Base-by-base conservation (phyloP, 1,284 basidiomycete species). In the Heterobasidion irregulare region DNA sequence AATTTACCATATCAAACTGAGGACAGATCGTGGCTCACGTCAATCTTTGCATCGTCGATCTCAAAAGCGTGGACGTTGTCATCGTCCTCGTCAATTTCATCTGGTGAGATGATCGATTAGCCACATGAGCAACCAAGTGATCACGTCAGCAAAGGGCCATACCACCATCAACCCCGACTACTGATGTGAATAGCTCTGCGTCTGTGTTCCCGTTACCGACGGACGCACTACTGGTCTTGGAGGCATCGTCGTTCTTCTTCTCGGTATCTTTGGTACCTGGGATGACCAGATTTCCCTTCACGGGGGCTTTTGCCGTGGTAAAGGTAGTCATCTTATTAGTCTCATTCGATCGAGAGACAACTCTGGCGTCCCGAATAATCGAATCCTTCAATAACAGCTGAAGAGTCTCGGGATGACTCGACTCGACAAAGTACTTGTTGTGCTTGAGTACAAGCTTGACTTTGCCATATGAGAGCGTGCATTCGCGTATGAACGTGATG, bases 401-500 rank as follows among this genome's bases (percentile, higher is more conserved):
- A 19, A 98, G 76, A 18, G 92, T 94, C 57, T 96, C 93, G 2
- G 94, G 92, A 65, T 96, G 91, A 57, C 83, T 89, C 16, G 92
- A 95, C 70, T 98, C 95, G 62, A 98, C 90, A 62, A 83, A 96
- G 70, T 98, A 97, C 63, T 89, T 92, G 76, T 98, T 98, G 69
- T 97, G 89, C 69, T 98, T 98, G 61, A 98, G 75, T 4, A 98
- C 95, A 49, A 98, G 84, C 67, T 97, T 95, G 69, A 98, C 92
- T 75, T 98, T 98, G 56, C 95, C 95, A 65, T 97, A 98, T 53
- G 92, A 95, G 57, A 92, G 72, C 0, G 95, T 98, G 61, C 94
- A 88, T 58, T 92, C 88, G 59, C 89, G 85, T 61, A 98, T 98
- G 65, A 94, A 92, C 15, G 77, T 74, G 48, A 86, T 80, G 59